A percentile compares a stretch with the other conserved stretches of the same genome.
Conservation (phyloP, 2,329 filamentous ascomycete genomes). For the Stachybotrys elegans region DNA sequence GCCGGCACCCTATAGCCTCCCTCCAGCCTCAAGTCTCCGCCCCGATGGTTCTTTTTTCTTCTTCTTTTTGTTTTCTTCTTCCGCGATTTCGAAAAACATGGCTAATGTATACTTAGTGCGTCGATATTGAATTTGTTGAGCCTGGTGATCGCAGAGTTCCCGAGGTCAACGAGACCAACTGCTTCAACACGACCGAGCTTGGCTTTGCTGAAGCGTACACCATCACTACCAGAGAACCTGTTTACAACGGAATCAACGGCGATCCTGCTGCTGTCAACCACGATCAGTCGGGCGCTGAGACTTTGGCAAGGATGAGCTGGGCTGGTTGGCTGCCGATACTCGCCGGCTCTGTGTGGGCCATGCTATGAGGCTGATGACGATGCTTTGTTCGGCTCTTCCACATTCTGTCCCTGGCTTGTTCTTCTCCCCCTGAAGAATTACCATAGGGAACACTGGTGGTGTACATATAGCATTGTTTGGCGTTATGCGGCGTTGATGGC, state of each 20-base stretch:
- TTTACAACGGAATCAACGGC: no score
- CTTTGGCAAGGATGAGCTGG: conserved; percentile 17
- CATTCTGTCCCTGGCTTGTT: no score
- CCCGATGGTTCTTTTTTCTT: neutral
- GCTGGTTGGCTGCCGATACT: conserved; percentile 38
- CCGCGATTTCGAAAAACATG: no score
- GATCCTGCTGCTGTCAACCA: conserved; percentile 23
- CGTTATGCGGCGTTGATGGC: no score
- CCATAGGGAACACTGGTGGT: no score
- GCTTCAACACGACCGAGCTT: conserved; percentile 79
- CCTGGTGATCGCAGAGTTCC: conserved; percentile 62
- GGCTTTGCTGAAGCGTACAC: conserved; percentile 75
- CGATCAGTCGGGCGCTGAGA: conserved; percentile 19
- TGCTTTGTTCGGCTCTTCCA: no score
- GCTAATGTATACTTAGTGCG: conserved; percentile 57
- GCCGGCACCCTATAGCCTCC: conserved; percentile 19
- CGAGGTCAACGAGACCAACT: conserved; percentile 75
- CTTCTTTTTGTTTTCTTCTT: neutral
- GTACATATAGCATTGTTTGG: no score
- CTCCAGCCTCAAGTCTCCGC: no score
- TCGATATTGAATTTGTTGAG: conserved; percentile 88
- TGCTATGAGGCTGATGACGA: conserved; percentile 24
- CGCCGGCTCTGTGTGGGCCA: conserved; percentile 30
- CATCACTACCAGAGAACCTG: conserved; percentile 44
- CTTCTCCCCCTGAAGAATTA: no score